A percentile compares a stretch with the other conserved stretches of the same genome.
Conservation (phyloP, 139 green algal species). For the Picochlorum costavermella region DNA sequence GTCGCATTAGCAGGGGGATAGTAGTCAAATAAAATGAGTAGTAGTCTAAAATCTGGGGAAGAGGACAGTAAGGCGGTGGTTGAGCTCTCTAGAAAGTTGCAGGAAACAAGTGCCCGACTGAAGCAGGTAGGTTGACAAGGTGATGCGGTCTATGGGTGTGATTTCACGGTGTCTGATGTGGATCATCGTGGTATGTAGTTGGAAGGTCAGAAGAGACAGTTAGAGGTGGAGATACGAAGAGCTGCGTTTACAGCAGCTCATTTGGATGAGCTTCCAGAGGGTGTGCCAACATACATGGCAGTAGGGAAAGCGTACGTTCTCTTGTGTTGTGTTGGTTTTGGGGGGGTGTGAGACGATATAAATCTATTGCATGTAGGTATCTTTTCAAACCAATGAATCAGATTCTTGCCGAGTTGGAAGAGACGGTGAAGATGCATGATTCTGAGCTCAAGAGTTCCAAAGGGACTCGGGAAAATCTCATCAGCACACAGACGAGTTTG, state of each 20-base stretch:
- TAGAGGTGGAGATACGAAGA: conserved; percentile 16
- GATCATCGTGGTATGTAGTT: conserved; percentile 12
- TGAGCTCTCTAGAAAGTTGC: too few relatives aligned
- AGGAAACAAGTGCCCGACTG: neutral
- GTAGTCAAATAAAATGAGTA: too few relatives aligned
- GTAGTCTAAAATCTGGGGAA: too few relatives aligned
- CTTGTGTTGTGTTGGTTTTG: neutral
- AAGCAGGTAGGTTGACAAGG: conserved; percentile 9
- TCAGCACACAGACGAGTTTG: conserved; percentile 6
- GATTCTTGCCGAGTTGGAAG: conserved; percentile 22
- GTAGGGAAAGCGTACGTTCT: conserved; percentile 30
- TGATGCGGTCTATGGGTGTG: too few relatives aligned
- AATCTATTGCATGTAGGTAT: neutral
- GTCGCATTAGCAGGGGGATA: too few relatives aligned
- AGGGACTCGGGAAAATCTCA: conserved; percentile 8
- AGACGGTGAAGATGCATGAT: conserved; percentile 9
- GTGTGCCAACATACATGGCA: conserved; percentile 8
- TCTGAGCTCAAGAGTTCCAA: conserved; percentile 15
- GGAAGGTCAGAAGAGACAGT: conserved; percentile 13
- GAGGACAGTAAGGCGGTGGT: too few relatives aligned
- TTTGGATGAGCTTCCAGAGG: conserved; percentile 23
- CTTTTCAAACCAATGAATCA: conserved; percentile 21
- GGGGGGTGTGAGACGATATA: neutral
- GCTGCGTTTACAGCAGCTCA: conserved; percentile 32
- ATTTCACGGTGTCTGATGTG: too few relatives aligned